Percentiles rank a stretch among this genome's conserved stretches.
phyloP scores from a whole-genome alignment of 2,329 filamentous ascomycete genomes.

The Alternaria alternata region DNA sequence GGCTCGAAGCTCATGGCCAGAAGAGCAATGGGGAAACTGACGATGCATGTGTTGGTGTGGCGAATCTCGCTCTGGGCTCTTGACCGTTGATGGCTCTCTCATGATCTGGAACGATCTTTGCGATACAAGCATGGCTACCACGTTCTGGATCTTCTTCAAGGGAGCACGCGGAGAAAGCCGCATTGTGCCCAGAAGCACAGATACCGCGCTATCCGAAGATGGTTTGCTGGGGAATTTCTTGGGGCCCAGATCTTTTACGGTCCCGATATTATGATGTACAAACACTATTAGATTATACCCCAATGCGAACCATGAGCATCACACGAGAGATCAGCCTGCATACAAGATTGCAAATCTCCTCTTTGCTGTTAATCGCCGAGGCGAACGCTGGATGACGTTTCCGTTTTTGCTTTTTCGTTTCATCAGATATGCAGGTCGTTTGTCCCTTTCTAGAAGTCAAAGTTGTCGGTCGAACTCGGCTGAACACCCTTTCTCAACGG shows the following conservation, averaged over 20 bases:
- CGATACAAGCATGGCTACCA: neutral
- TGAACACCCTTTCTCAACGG: slow-evolving; percentile 11
- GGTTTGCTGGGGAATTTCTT: slow-evolving; percentile 3
- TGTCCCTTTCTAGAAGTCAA: neutral
- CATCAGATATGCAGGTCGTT: neutral
- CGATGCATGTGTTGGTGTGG: slow-evolving; percentile 1
- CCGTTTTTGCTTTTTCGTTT: slow-evolving; percentile 12
- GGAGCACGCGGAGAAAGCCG: neutral
- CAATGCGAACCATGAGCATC: slow-evolving; percentile 6
- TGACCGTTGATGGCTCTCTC: neutral
- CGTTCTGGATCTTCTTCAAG: neutral
- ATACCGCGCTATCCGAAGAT: neutral
- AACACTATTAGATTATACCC: slow-evolving; percentile 5
- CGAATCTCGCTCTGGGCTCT: slow-evolving; percentile 4
- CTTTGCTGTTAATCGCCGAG: neutral
- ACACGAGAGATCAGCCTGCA: slow-evolving; percentile 5
- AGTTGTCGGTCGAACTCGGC: slow-evolving; percentile 13
- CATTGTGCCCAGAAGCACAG: neutral
- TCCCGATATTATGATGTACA: slow-evolving; percentile 1
- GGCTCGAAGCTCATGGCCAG: slow-evolving; percentile 4
- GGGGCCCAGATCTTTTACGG: slow-evolving; percentile 3
- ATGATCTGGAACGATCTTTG: slow-evolving; percentile 10
- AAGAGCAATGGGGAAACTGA: neutral
- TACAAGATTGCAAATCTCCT: slow-evolving; percentile 11
- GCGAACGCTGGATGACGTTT: slow-evolving; percentile 9